Conservation (phyloP, 176 grass and related monocot genomes). For the Eleusine indica region DNA sequence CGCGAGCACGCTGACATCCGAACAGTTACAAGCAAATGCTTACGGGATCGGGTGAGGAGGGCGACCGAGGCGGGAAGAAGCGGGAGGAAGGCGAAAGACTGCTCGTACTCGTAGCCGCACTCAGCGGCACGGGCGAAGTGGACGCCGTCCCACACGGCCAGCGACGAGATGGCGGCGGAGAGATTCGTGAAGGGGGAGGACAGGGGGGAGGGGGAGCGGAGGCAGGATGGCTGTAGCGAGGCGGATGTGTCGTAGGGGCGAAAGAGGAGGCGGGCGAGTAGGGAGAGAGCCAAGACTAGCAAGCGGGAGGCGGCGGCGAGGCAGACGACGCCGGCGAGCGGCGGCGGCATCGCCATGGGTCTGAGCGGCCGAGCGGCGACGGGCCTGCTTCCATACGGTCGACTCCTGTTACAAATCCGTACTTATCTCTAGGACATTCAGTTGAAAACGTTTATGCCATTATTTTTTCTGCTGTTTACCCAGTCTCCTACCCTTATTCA, state of each 20-base stretch:
- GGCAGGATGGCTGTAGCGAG: constrained; percentile 68
- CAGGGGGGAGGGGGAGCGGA: constrained; percentile 28
- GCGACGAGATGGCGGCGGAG: constrained; percentile 55
- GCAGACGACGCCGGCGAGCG: constrained; percentile 39
- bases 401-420: no score
- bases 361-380: neutral
- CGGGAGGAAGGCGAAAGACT: constrained; percentile 84
- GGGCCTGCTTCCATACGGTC: no score
- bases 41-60: constrained; percentile 73
- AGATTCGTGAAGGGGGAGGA: neutral
- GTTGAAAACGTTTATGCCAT: no score
- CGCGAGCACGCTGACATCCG: neutral
- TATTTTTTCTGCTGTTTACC: no score
- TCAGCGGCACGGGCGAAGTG: constrained; percentile 74
- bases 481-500: no score
- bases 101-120: constrained; percentile 99
- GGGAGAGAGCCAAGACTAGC: constrained; percentile 63
- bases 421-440: no score
- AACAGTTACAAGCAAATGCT: neutral
- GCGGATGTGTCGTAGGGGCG: constrained; percentile 90
- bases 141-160: constrained; percentile 89
- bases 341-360: neutral
- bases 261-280: constrained; percentile 66
- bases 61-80: constrained; percentile 66
- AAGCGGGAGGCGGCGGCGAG: constrained; percentile 58